These are phyloP conservation scores for Cyanidiococcus yangmingshanensis DNA, from an alignment of 23 red algal genomes.

Conservation along the genomic window DNA sequence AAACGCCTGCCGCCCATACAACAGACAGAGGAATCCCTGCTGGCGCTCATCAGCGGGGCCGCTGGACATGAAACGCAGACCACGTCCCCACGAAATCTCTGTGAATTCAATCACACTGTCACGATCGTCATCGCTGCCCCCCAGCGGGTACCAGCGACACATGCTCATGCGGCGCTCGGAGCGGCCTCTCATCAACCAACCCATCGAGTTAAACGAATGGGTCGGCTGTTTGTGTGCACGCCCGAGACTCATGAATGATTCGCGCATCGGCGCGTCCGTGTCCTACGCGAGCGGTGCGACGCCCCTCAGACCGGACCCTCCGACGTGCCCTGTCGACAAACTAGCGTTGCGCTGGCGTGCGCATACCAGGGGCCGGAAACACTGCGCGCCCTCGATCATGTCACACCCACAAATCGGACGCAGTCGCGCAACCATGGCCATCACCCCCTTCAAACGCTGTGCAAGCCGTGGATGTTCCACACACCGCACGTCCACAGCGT, in stretches of 20 bases:
- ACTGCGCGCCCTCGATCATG: neutral
- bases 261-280: neutral
- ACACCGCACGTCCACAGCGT: neutral
- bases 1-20: too few species aligned
- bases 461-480: too few species aligned
- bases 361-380: neutral
- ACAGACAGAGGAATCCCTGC: too few species aligned
- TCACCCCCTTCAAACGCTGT: too few species aligned
- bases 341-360: neutral
- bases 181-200: too few species aligned
- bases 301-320: neutral
- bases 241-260: neutral
- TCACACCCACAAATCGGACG: neutral
- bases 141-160: conserved; percentile 18
- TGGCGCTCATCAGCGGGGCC: too few species aligned
- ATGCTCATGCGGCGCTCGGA: neutral
- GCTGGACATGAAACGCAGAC: neutral
- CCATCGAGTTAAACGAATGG: too few species aligned
- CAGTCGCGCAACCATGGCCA: too few species aligned
- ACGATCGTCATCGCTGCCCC: conserved; percentile 16
- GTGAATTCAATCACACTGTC: neutral
- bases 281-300: neutral
- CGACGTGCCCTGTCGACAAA: neutral
- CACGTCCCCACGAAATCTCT: conserved; percentile 12
- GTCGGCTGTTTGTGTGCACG: neutral